A percentile compares a stretch with the other conserved stretches of the same genome.
Evolutionary conservation across 164 flowering plant species (phyloP).

Genomic region (Vitis rupestris): DNA sequence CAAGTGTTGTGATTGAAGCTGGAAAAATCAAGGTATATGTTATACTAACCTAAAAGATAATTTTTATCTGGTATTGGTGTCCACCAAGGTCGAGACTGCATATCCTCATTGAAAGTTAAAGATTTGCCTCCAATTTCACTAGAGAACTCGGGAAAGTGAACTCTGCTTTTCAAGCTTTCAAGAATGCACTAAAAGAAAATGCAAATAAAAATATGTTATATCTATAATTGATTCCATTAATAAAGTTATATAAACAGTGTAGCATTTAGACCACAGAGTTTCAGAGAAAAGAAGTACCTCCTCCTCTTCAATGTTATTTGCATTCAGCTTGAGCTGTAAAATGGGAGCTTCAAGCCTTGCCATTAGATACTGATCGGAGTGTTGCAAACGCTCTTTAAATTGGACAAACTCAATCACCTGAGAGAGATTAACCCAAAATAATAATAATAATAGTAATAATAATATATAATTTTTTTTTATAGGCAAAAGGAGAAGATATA

Average conservation of each 20-base stretch:
- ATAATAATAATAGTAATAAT: not conserved
- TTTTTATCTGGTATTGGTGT: constrained; percentile 72
- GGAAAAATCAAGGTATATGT: constrained; percentile 2
- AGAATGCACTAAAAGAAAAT: constrained; percentile 50
- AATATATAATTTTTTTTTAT: not conserved
- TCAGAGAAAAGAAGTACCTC: constrained; percentile 48
- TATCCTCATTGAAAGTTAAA: constrained; percentile 88
- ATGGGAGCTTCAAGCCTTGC: constrained; percentile 70
- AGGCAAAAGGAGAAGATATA: too few relatives aligned
- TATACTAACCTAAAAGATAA: constrained; percentile 73
- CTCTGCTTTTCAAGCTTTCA: constrained; percentile 52
- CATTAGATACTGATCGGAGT: constrained; percentile 67
- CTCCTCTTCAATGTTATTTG: constrained; percentile 66
- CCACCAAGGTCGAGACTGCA: constrained; percentile 93
- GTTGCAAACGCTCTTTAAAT: constrained; percentile 74
- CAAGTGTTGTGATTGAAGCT: not conserved
- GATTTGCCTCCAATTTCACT: constrained; percentile 54
- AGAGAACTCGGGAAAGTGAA: constrained; percentile 58
- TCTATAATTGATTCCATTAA: not conserved
- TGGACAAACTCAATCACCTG: constrained; percentile 95
- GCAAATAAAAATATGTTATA: not conserved
- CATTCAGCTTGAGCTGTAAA: constrained; percentile 73
- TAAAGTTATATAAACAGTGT: not conserved
- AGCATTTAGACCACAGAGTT: not conserved
- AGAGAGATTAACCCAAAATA: constrained; percentile 8